A percentile compares a stretch with the other conserved stretches of the same genome.
Conservation (phyloP, 2,329 filamentous ascomycete genomes). For the Trichoderma sp. region DNA sequence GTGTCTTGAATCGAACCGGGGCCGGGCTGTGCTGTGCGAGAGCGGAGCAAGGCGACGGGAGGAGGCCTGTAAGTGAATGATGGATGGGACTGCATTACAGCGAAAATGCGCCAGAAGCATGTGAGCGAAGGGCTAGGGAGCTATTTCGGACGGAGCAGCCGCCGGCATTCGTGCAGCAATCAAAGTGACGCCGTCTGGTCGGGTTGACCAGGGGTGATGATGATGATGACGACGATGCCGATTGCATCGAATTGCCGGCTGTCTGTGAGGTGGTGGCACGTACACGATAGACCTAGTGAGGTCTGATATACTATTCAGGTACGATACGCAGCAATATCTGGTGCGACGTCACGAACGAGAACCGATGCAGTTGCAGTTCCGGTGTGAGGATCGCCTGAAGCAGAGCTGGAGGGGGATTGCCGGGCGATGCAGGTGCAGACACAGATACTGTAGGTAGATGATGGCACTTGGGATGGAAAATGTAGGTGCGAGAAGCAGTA, state of each 20-base stretch:
- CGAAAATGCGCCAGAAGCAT: constrained; percentile 9
- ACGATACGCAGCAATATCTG: too few relatives aligned
- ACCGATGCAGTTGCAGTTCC: background rate
- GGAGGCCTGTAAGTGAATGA: constrained; percentile 11
- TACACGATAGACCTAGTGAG: background rate
- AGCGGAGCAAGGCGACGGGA: constrained; percentile 21
- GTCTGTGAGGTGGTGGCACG: background rate
- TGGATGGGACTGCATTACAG: constrained; percentile 13
- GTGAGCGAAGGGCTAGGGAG: background rate
- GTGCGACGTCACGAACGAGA: background rate
- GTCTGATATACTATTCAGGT: too few relatives aligned
- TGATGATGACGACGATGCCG: background rate
- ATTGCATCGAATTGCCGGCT: background rate
- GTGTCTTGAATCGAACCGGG: constrained; percentile 12
- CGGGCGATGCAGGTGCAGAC: background rate
- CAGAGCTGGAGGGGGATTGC: background rate
- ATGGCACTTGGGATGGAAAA: background rate
- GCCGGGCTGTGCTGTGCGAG: constrained; percentile 21
- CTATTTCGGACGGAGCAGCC: background rate
- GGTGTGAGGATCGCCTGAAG: background rate
- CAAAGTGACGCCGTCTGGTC: background rate
- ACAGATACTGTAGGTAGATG: background rate
- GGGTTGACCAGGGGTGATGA: background rate
- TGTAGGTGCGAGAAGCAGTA: constrained; percentile 20
- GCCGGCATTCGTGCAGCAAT: constrained; percentile 13